Conservation (phyloP, 176 grass and related monocot genomes). For the Rhynchospora pubera region DNA sequence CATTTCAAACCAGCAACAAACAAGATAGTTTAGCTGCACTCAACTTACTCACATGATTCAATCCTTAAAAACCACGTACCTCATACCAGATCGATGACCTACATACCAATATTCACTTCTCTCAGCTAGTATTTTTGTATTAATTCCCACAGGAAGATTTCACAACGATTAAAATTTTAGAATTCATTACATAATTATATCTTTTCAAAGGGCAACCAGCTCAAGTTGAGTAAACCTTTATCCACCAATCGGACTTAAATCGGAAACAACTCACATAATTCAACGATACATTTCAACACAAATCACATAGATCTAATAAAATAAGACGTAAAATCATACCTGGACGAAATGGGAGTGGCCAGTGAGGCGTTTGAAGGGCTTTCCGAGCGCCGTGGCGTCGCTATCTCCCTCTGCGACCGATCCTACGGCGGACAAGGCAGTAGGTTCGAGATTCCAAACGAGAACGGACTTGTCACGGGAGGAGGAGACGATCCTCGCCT, state of each 20-base stretch:
- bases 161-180: neutral
- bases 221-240: neutral
- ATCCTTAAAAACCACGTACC: neutral
- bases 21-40: neutral
- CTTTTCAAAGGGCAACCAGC: neutral
- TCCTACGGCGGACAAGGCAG: conserved; percentile 8
- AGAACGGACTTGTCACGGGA: conserved; percentile 94
- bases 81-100: too few relatives aligned
- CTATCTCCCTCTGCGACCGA: conserved; percentile 7
- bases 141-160: neutral
- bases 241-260: neutral
- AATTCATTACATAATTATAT: neutral
- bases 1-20: neutral
- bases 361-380: conserved; percentile 60
- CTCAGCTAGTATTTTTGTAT: neutral
- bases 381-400: conserved; percentile 38
- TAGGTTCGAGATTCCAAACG: conserved; percentile 71
- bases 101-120: neutral
- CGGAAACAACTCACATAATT: neutral
- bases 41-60: neutral
- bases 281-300: neutral
- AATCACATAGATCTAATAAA: neutral
- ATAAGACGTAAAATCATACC: neutral
- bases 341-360: conserved; percentile 88
- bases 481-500: conserved; percentile 68